Conservation (phyloP, 2,329 filamentous ascomycete genomes). For the Colletotrichum euphorbiae region DNA sequence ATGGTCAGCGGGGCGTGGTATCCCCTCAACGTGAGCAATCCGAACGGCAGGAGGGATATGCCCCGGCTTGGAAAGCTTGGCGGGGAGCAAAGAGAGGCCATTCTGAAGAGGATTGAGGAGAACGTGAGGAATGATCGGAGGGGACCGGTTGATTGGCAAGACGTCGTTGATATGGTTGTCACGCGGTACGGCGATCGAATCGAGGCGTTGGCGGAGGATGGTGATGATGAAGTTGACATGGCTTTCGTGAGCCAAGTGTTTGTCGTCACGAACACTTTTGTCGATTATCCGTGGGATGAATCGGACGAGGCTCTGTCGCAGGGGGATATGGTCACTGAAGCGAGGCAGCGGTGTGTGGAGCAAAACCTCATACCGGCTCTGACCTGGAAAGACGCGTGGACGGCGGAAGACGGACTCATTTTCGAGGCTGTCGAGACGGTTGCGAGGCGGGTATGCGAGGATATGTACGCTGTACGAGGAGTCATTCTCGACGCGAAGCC, state of each 20-base stretch:
- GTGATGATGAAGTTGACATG: slow-evolving; percentile 32
- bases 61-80: slow-evolving; percentile 48
- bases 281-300: slow-evolving; percentile 53
- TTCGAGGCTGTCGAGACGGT: slow-evolving; percentile 56
- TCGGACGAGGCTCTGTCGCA: slow-evolving; percentile 34
- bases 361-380: slow-evolving; percentile 56
- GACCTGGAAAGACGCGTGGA: slow-evolving; percentile 45
- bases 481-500: slow-evolving; percentile 20
- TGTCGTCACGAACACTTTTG: slow-evolving; percentile 54
- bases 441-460: slow-evolving; percentile 52
- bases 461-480: slow-evolving; percentile 16
- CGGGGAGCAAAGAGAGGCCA: slow-evolving; percentile 47
- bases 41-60: slow-evolving; percentile 49
- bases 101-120: slow-evolving; percentile 57
- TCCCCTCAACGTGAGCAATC: slow-evolving; percentile 60
- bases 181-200: slow-evolving; percentile 70
- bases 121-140: slow-evolving; percentile 51
- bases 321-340: slow-evolving; percentile 48
- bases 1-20: slow-evolving; percentile 65
- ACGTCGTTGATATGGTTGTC: slow-evolving; percentile 73
- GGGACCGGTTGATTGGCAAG: slow-evolving; percentile 71
- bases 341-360: slow-evolving; percentile 59
- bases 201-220: slow-evolving; percentile 25
- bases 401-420: slow-evolving; percentile 58
- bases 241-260: slow-evolving; percentile 52